Evolutionary conservation across 306 rosid genomes (phyloP).

Genomic region (Castanea mollissima): DNA sequence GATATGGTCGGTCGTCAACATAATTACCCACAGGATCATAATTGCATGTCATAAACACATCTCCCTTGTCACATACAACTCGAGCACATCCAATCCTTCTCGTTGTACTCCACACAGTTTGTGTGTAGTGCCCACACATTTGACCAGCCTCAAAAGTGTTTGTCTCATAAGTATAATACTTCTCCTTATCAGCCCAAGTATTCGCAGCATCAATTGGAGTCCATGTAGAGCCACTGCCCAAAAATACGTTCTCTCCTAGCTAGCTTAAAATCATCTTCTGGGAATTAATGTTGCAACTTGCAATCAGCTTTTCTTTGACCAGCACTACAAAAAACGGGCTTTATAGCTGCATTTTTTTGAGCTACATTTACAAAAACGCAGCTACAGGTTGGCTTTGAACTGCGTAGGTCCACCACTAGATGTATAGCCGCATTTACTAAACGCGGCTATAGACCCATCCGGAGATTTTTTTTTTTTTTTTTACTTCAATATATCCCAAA

Average conservation of each 20-base stretch:
- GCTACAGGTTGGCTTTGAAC: too few species aligned
- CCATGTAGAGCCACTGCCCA: slow-evolving; percentile 84
- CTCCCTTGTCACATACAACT: slow-evolving; percentile 67
- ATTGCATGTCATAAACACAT: slow-evolving; percentile 85
- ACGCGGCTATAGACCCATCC: too few species aligned
- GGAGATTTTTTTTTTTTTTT: too few species aligned
- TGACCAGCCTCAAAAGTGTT: slow-evolving; percentile 57
- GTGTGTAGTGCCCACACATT: slow-evolving; percentile 91
- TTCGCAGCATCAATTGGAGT: slow-evolving; percentile 62
- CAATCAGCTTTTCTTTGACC: slow-evolving; percentile 61
- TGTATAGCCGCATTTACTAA: too few species aligned
- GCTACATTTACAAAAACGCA: too few species aligned
- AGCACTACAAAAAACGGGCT: slow-evolving; percentile 11
- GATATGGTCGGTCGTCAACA: slow-evolving; percentile 66
- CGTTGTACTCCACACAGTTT: slow-evolving; percentile 75
- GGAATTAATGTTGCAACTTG: slow-evolving; percentile 70
- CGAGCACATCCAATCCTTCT: slow-evolving; percentile 73
- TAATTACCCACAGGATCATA: slow-evolving; percentile 82
- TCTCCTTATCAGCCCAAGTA: slow-evolving; percentile 69
- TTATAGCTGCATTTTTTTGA: too few species aligned
- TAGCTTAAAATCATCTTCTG: slow-evolving; percentile 58
- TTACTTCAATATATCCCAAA: too few species aligned
- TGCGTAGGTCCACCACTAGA: too few species aligned
- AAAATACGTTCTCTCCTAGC: slow-evolving; percentile 73
- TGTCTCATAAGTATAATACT: slow-evolving; percentile 56